A percentile compares a stretch with the other conserved stretches of the same genome.
Conservation (phyloP, 345 rosid genomes). For the Alliaria petiolata region DNA sequence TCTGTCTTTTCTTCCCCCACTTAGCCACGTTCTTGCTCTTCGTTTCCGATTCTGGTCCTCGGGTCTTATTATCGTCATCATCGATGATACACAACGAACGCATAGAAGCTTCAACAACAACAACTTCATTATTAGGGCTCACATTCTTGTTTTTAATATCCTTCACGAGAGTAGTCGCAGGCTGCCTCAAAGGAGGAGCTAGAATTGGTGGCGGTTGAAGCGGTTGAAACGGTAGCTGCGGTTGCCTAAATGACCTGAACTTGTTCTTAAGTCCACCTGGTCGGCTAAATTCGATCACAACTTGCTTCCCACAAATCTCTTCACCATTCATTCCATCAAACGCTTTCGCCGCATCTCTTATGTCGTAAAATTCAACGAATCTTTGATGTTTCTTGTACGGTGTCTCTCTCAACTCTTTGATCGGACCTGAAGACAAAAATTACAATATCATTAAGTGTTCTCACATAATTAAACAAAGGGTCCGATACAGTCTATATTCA, state of each 20-base stretch:
- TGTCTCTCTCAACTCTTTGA: slow-evolving; percentile 89
- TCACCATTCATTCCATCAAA: slow-evolving; percentile 67
- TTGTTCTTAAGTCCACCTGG: slow-evolving; percentile 78
- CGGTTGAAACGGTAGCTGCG: slow-evolving; percentile 9
- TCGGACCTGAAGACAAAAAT: slow-evolving; percentile 32
- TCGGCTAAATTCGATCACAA: slow-evolving; percentile 82
- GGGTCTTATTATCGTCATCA: slow-evolving; percentile 28
- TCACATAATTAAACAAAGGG: not conserved
- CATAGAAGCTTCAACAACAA: slow-evolving; percentile 37
- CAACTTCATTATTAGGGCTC: slow-evolving; percentile 19
- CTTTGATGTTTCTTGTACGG: slow-evolving; percentile 85
- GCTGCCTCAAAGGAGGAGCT: not conserved
- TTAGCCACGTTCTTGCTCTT: slow-evolving; percentile 21
- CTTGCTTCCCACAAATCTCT: slow-evolving; percentile 63
- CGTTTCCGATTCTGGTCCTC: slow-evolving; percentile 8
- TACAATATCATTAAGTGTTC: slow-evolving; percentile 31
- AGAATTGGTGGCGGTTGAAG: slow-evolving; percentile 10
- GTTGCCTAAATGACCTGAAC: slow-evolving; percentile 32
- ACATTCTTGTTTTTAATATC: slow-evolving; percentile 5
- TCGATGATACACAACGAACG: slow-evolving; percentile 24
- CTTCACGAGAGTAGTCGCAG: not conserved
- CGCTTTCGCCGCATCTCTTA: slow-evolving; percentile 84
- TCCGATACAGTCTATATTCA: not conserved
- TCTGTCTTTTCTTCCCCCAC: slow-evolving; percentile 55
- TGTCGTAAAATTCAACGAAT: slow-evolving; percentile 81